Evolutionary conservation across 371 early-diverging fungal genomes (phyloP), one percentile per base, ranked within the genome.

Genomic region (Zopfochytrium polystomum): DNA sequence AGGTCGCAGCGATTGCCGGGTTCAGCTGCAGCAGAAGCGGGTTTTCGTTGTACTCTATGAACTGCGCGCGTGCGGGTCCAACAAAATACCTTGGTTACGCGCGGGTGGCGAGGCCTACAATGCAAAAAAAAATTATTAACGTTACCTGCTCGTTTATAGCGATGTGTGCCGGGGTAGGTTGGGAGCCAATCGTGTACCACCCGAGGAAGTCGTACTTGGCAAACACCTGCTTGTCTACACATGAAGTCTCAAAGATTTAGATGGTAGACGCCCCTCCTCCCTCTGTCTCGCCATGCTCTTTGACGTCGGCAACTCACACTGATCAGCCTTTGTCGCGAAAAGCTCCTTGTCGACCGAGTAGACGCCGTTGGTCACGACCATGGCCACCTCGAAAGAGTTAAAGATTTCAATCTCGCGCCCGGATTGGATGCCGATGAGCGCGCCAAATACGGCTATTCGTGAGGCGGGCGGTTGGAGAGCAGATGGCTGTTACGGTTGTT

Each of bases 381-480:
- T 54, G 61, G 83, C 82, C 20, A 91, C 68, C 62, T 92, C 93
- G 67, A 84, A 91, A 1, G 91, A 89, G 68, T 89, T 88, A 68
- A 88, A 79, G 48, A 92, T 85, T 62, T 90, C 90, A 53, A 91
- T 83, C 50, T 87, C 87, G 43, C 93, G 87, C 20, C 90, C 91
- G 32, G 81, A 72, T 65, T 90, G 90, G n/a, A 78, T 81, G n/a
- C 91, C 93, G 20, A 91, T 70, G 25, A 92, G 63, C 0, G 90
- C 90, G 33, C 93, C 93, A 63, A 86, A 80, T 45, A 91, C 85
- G 79, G 55, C 34, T 2, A n/a, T 31, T 4, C 35, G 25, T 13
- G 31, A 47, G 46, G 29, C 48, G 29, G 47, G 45, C 46, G 34
- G 33, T 27, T 18, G 44, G 3, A 31, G 18, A 30, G 22, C 15